Base-by-base conservation (phyloP, 1,284 basidiomycete species). In the Porphyrellus sp. region DNA sequence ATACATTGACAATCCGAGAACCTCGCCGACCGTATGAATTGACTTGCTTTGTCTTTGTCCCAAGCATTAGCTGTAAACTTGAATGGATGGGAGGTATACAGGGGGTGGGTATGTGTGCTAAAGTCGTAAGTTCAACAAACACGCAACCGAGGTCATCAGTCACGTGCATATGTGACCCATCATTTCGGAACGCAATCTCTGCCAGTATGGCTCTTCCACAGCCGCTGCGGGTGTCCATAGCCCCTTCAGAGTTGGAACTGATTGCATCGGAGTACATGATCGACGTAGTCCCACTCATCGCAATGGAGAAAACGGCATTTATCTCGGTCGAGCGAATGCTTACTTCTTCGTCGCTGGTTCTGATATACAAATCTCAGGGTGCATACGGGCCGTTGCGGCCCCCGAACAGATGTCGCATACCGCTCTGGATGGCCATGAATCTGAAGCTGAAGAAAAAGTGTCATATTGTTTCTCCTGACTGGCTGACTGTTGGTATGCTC, bases 401-500 rank as follows among this genome's bases (percentile, higher is more conserved):
- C 7, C 94, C 96, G 12, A 79, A 82, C 40, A 89, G 89, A 67
- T 78, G 86, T 21, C 78, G 79, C 54, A 83, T 98, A 11, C 97
- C 97, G 0, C 77, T 98, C 6, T 99, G 96, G 97, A 87, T 99
- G 72, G 96, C 94, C 0, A 75, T 91, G 7, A 93, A 96, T 62
- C 76, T 99, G 50, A 98, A 98, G 71, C 72, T 87, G 59, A 97
- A 97, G 76, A 88, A 90, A 63, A 96, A 96, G 70, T 98, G 96
- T 58, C 82, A 91, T 59, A 90, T 99, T 40, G 79, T 98, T 6
- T 79, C 92, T 0, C 96, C 96, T 2, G 77, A 81, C 24, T 99
- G 96, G 96, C 76, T 99, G 27, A 82, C 77, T 51, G 80, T 90
- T 45, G 93, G 95, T 93, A 38, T 40, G 52, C 45, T 21, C 48